These are phyloP conservation scores for Pythium angustatum DNA, from an alignment of 352 stramenopile genomes.

Conservation along the genomic window DNA sequence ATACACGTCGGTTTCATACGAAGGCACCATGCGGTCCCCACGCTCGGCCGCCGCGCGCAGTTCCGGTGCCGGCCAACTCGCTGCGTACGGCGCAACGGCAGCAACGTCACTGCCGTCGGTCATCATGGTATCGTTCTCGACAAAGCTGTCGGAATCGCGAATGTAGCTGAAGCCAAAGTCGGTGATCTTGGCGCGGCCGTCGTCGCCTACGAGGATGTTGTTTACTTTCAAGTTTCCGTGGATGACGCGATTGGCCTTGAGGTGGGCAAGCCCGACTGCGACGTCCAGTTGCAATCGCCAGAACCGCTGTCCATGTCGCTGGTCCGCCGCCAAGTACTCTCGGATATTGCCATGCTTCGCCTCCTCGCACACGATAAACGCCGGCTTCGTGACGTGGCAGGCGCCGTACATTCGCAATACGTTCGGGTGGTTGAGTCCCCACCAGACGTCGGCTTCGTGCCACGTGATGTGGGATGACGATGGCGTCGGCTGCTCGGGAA, in stretches of 20 bases:
- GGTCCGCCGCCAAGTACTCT: constrained; percentile 27
- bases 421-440: constrained; percentile 37
- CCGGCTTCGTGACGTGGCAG: constrained; percentile 30
- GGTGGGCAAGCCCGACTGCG: constrained; percentile 47
- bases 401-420: constrained; percentile 39
- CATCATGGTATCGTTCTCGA: constrained; percentile 11
- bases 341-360: constrained; percentile 27
- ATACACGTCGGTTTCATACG: constrained; percentile 43
- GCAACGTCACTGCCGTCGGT: constrained; percentile 8
- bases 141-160: background rate
- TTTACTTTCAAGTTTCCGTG: constrained; percentile 86
- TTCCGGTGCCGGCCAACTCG: constrained; percentile 21
- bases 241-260: constrained; percentile 58
- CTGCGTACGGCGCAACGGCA: constrained; percentile 1
- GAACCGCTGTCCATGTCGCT: background rate
- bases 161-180: constrained; percentile 41
- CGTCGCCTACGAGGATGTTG: constrained; percentile 77
- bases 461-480: constrained; percentile 5
- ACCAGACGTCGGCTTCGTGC: constrained; percentile 38
- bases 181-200: constrained; percentile 34
- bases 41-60: constrained; percentile 9
- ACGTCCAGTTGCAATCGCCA: constrained; percentile 40
- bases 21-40: constrained; percentile 16
- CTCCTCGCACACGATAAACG: constrained; percentile 38
- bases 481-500: constrained; percentile 1